A percentile compares a stretch with the other conserved stretches of the same genome.
Conservation (phyloP, 129 eudicot genomes). For the Arctium minus region DNA sequence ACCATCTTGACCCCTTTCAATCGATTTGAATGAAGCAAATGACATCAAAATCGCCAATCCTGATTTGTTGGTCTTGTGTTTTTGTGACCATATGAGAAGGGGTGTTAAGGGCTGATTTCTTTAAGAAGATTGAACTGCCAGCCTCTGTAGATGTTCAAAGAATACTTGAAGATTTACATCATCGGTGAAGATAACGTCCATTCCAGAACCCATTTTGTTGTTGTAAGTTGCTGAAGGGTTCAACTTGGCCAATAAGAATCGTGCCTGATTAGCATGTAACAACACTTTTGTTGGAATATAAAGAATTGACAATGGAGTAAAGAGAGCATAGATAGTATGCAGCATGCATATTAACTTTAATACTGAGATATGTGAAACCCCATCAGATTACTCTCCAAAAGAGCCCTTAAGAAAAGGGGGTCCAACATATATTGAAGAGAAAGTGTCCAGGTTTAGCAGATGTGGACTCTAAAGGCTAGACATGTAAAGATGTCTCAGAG, state of each 20-base stretch:
- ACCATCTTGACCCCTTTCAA: not conserved
- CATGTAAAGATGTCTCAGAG: not conserved
- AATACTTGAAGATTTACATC: constrained; percentile 76
- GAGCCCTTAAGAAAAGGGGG: not conserved
- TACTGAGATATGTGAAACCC: too few species aligned
- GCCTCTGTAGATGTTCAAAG: constrained; percentile 69
- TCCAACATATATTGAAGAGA: not conserved
- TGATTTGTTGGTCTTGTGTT: not conserved
- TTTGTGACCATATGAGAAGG: not conserved
- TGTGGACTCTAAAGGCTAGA: not conserved
- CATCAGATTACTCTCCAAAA: too few species aligned
- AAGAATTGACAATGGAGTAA: too few species aligned
- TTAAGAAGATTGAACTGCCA: constrained; percentile 61
- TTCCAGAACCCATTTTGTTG: constrained; percentile 56
- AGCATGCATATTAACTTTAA: too few species aligned
- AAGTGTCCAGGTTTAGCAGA: not conserved
- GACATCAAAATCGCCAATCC: not conserved
- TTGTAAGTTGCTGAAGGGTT: constrained; percentile 72
- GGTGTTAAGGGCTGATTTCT: not conserved
- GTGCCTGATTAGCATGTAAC: constrained; percentile 49
- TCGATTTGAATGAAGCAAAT: not conserved
- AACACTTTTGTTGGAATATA: not conserved
- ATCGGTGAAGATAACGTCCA: constrained; percentile 65
- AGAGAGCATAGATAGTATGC: too few species aligned
- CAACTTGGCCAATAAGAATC: constrained; percentile 64